phyloP scores from a whole-genome alignment of 352 stramenopile species.

The Globisporangium perplexum region DNA sequence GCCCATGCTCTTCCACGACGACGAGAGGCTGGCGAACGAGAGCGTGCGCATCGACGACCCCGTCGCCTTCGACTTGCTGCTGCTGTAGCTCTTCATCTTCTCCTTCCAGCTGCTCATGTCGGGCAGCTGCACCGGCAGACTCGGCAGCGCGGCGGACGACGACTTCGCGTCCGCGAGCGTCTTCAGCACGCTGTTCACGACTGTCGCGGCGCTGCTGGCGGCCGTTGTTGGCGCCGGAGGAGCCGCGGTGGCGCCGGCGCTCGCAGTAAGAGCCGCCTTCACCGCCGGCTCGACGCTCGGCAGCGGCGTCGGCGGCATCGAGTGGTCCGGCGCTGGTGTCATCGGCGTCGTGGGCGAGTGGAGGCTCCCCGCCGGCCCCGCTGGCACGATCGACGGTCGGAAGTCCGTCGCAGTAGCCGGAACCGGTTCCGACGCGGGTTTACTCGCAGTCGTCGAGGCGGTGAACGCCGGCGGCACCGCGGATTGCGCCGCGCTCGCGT shows the following conservation, averaged over 20 bases:
- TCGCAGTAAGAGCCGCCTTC: not conserved
- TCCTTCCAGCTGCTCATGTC: conserved; percentile 40
- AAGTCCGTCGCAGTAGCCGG: conserved; percentile 1
- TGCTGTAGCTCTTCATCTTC: conserved; percentile 37
- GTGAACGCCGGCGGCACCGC: conserved; percentile 1
- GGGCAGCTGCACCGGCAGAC: conserved; percentile 18
- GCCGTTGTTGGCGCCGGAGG: not conserved
- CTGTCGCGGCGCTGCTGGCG: conserved; percentile 8
- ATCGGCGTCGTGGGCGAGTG: conserved; percentile 27
- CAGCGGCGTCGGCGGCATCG: conserved; percentile 18
- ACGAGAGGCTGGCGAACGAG: conserved; percentile 34
- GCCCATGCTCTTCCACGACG: conserved; percentile 41
- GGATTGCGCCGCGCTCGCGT: not conserved
- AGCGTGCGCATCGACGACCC: conserved; percentile 32
- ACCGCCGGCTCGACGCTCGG: conserved; percentile 14
- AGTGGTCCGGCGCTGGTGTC: conserved; percentile 29
- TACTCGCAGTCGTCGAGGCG: not conserved
- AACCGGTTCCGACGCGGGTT: not conserved
- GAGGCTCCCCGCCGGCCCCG: not conserved
- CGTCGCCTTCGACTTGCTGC: conserved; percentile 13
- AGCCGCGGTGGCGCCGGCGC: not conserved
- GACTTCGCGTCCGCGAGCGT: conserved; percentile 24
- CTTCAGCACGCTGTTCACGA: conserved; percentile 31
- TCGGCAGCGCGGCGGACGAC: conserved; percentile 17
- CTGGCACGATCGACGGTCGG: conserved; percentile 10